Evolutionary conservation across 2,329 filamentous ascomycete species (phyloP).

Genomic region (Teratosphaeria nubilosa): DNA sequence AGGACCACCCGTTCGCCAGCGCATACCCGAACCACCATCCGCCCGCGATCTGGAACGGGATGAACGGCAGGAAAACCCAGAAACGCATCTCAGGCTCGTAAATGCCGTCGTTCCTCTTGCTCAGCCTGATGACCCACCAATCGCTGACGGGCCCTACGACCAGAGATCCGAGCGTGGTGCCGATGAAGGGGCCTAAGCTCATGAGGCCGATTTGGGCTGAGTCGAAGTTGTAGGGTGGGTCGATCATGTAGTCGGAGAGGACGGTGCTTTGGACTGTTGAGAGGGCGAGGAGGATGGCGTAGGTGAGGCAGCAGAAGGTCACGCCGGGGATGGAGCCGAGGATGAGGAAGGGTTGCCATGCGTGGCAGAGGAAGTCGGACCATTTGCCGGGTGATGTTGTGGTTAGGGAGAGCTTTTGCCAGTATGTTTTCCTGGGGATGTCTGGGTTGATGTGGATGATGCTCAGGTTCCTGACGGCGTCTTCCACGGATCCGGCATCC

Average conservation of each 20-base stretch:
- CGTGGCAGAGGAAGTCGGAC: constrained; percentile 24
- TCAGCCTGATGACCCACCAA: constrained; percentile 26
- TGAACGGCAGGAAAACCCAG: constrained; percentile 25
- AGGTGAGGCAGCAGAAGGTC: constrained; percentile 26
- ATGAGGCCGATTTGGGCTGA: constrained; percentile 41
- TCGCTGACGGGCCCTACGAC: constrained; percentile 39
- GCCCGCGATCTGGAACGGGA: constrained; percentile 22
- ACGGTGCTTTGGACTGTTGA: constrained; percentile 29
- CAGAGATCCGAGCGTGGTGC: constrained; percentile 33
- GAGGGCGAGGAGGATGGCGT: constrained; percentile 30
- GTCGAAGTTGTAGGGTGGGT: constrained; percentile 36
- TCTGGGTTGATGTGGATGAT: constrained; percentile 17
- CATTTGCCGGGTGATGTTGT: constrained; percentile 22
- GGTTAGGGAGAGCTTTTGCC: constrained; percentile 31
- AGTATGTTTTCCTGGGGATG: constrained; percentile 34
- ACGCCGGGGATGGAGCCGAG: constrained; percentile 32
- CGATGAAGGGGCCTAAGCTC: constrained; percentile 39
- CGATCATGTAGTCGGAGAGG: constrained; percentile 28
- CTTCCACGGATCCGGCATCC: constrained; percentile 3
- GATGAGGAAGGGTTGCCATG: constrained; percentile 29
- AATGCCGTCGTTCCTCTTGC: constrained; percentile 25
- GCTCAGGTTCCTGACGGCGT: constrained; percentile 10
- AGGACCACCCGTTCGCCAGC: constrained; percentile 15
- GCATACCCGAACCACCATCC: constrained; percentile 32
- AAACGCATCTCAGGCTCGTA: constrained; percentile 28